These are phyloP conservation scores for Clarireedia monteithiana DNA, from an alignment of 2,329 filamentous ascomycete species.

Conservation along the genomic window DNA sequence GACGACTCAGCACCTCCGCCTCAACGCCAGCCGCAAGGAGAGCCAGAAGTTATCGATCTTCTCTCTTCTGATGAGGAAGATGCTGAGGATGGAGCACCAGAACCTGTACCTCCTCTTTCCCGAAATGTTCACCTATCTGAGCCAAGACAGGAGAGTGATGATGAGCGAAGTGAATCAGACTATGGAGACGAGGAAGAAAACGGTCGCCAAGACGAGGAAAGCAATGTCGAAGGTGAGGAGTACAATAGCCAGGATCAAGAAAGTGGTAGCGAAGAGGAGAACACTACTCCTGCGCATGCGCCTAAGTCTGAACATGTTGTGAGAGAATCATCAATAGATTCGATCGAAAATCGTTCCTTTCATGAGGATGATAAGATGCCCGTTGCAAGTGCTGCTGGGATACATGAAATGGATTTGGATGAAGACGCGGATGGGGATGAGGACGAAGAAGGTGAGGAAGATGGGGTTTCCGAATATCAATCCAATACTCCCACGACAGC, in stretches of 20 bases:
- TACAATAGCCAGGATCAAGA: neutral
- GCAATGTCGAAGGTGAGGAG: slow-evolving; percentile 8
- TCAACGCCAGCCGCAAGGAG: slow-evolving; percentile 5
- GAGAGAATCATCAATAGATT: neutral
- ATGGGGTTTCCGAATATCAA: neutral
- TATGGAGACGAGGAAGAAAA: slow-evolving; percentile 8
- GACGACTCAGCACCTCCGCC: slow-evolving; percentile 15
- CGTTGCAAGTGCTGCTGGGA: too few species aligned
- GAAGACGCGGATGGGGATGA: neutral
- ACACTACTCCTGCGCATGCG: neutral
- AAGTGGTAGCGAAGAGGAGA: neutral
- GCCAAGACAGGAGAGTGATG: slow-evolving; percentile 5
- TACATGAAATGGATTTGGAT: neutral
- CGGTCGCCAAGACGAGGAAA: slow-evolving; percentile 6
- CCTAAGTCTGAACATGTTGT: neutral
- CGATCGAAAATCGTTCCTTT: neutral
- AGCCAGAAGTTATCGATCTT: slow-evolving; percentile 27
- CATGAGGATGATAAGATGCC: neutral
- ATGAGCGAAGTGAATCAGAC: neutral
- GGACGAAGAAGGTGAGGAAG: neutral
- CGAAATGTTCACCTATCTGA: slow-evolving; percentile 22
- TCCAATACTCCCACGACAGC: neutral
- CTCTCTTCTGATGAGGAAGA: slow-evolving; percentile 30
- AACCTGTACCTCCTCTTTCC: neutral
- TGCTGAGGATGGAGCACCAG: slow-evolving; percentile 3